Evolutionary conservation across 2,329 filamentous ascomycete species (phyloP).

Genomic region (Leptographium procerum): DNA sequence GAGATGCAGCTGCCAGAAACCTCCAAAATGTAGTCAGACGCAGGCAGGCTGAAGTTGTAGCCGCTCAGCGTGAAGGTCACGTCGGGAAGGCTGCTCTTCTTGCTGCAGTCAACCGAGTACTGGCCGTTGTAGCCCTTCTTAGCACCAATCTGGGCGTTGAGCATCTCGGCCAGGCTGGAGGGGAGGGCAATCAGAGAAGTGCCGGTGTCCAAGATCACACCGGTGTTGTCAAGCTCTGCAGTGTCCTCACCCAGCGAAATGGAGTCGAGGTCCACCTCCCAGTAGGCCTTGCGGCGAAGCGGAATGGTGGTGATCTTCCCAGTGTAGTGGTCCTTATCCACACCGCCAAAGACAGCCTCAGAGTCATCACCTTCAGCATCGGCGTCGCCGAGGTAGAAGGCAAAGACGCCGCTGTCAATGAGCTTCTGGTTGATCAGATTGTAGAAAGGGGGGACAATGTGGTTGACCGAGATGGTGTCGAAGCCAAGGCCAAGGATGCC

Average conservation of each 20-base stretch:
- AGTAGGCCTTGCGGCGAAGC: conserved; percentile 96
- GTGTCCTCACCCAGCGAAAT: conserved; percentile 79
- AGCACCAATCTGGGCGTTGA: conserved; percentile 95
- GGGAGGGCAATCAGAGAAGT: conserved; percentile 96
- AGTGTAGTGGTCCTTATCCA: conserved; percentile 68
- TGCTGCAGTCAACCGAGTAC: conserved; percentile 84
- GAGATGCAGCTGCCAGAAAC: conserved; percentile 93
- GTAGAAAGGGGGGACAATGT: conserved; percentile 92
- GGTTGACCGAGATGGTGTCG: conserved; percentile 94
- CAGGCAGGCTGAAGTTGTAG: conserved; percentile 81
- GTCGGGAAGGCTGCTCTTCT: conserved; percentile 74
- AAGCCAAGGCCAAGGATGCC: conserved; percentile 92
- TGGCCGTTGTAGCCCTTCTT: conserved; percentile 98
- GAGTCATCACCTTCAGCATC: conserved; percentile 60
- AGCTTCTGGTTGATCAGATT: conserved; percentile 84
- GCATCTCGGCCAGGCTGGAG: conserved; percentile 78
- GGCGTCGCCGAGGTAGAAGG: conserved; percentile 84
- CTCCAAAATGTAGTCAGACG: conserved; percentile 93
- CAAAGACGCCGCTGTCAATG: conserved; percentile 84
- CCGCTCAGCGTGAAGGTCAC: conserved; percentile 84
- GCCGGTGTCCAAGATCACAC: conserved; percentile 94
- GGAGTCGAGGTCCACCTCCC: conserved; percentile 93
- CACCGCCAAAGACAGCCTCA: conserved; percentile 80
- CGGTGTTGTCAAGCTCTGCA: conserved; percentile 86
- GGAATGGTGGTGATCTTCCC: conserved; percentile 90